phyloP scores from a whole-genome alignment of 2,329 filamentous ascomycete genomes.

The Harringtonia lauricola region DNA sequence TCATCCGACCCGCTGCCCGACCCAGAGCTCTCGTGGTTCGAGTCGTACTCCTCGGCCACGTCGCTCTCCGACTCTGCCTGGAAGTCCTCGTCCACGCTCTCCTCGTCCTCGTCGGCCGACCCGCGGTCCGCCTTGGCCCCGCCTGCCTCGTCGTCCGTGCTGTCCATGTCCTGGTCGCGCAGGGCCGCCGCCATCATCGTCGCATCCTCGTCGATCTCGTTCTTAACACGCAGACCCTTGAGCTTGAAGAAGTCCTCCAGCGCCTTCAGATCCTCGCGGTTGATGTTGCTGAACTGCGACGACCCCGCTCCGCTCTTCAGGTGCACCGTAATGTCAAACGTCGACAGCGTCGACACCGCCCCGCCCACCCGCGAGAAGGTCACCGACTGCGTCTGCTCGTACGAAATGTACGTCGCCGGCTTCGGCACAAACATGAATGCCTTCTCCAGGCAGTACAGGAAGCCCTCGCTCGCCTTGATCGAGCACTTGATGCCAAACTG shows the following conservation, averaged over 20 bases:
- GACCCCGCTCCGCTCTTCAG: conserved; percentile 81
- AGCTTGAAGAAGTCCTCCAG: conserved; percentile 97
- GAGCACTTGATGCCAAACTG: conserved; percentile 97
- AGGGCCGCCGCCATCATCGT: conserved; percentile 70
- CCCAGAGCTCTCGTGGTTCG: conserved; percentile 76
- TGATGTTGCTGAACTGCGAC: conserved; percentile 98
- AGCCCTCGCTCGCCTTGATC: conserved; percentile 99
- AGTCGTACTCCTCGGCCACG: conserved; percentile 93
- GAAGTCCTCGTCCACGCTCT: conserved; percentile 95
- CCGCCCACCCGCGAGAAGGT: conserved; percentile 95
- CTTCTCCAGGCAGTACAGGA: conserved; percentile 94
- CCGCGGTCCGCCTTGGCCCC: conserved; percentile 65
- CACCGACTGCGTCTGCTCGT: conserved; percentile 83
- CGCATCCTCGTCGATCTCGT: conserved; percentile 94
- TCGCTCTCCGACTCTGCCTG: conserved; percentile 85
- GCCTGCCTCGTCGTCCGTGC: conserved; percentile 73
- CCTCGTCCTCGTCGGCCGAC: conserved; percentile 90
- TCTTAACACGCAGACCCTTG: conserved; percentile 92
- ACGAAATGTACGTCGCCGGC: conserved; percentile 91
- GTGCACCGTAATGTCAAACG: conserved; percentile 91
- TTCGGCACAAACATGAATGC: conserved; percentile 99
- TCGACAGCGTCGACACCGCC: conserved; percentile 84
- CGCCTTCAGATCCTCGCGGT: conserved; percentile 90
- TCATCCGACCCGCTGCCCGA: conserved; percentile 55
- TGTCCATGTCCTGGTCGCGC: conserved; percentile 71